Base-by-base conservation (phyloP, 2,329 filamentous ascomycete species). In the Claviceps capensis region DNA sequence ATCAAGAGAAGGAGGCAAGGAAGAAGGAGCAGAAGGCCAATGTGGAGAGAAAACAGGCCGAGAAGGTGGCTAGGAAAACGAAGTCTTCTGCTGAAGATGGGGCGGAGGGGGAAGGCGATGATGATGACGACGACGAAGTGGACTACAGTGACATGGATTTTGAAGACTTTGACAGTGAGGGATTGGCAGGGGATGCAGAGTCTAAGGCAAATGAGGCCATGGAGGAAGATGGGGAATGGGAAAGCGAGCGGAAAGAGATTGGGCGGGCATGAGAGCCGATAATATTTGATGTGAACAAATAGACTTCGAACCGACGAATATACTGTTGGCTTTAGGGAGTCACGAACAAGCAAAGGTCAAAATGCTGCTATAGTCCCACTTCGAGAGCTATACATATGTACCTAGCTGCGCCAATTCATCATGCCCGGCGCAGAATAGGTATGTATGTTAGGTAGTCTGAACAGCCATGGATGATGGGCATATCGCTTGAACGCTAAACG, bases 21-120 rank as follows among this genome's bases (percentile, higher is more conserved):
- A 85, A 81, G 70, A 83, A 83, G 64, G 77, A 88, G 60, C 93
- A 98, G 65, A 89, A 80, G 66, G 89, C 86, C 58, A 97, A 97
- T 60, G 80, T 98, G 2, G 89, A 95, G 69, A 84, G 77, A 69
- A 97, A 96, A 73, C 81, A 83, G 63, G 67, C 65, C 36, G 67
- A 63, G 48, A 73, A 71, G 53, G 69, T 63, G 23, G 69, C 70
- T 22, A 63, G 65, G 30, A 68, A 71, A 57, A 69, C 71, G 51
- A 61, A 61, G 4, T 63, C 60, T 26, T 61, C 65, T 1, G 67
- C 60, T 4, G 62, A 62, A 14, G 63, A 58, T 14, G 67, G 65
- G 3, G 67, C 64, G 6, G 63, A 62, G 1, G 69, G 69, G 2
- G 67, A 68, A 2, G 44, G 34, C 16, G 68, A 68, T 14, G 65